Evolutionary conservation across 805 yeast species (phyloP), one percentile per base, ranked within the genome.

Genomic region (Metschnikowia lachancei): DNA sequence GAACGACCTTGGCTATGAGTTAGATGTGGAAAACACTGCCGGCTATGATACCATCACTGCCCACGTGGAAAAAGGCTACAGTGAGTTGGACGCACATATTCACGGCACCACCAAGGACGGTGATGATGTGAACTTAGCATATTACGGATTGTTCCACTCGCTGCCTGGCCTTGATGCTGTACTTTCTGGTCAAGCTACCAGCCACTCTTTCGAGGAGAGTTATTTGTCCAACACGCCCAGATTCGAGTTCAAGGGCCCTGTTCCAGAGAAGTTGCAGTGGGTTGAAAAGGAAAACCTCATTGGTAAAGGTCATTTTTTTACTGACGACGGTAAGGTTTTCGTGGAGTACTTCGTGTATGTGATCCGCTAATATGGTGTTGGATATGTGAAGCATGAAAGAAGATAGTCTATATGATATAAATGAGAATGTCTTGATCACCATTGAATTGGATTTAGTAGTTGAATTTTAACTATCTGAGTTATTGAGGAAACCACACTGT

Each of bases 261-360:
- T 71, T 32, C 72, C 65, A 33, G 74, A 65, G 13, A 77, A 75
- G 54, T 65, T 62, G 57, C 60, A 68, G 52, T 82, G 88, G 88
- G 74, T 75, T 14, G 52, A 65, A 36, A 59, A 64, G 39, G 73
- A 75, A 59, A 76, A 71, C 53, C 67, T 80, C 46, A 40, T 80
- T 18, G 87, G 85, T 17, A 78, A 74, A 58, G 87, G 88, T 29
- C 71, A 83, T 47, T 81, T 81, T 56, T 57, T 76, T 39, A 70
- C 82, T 55, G 77, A 75, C 50, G 67, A 60, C 3, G 57, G 66
- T 6, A 81, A 77, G 17, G 60, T 79, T 47, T 71, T 64, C 50
- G 85, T 82, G 34, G 85, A 82, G 63, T 82, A 81, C 66, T 70
- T 65, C 51, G 62, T 77, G 44, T 78, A 76, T 53, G 65, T 72